A percentile compares a stretch with the other conserved stretches of the same genome.
Evolutionary conservation across 208 protist species (phyloP).

Genomic region (Kentomonas sorsogonicus): DNA sequence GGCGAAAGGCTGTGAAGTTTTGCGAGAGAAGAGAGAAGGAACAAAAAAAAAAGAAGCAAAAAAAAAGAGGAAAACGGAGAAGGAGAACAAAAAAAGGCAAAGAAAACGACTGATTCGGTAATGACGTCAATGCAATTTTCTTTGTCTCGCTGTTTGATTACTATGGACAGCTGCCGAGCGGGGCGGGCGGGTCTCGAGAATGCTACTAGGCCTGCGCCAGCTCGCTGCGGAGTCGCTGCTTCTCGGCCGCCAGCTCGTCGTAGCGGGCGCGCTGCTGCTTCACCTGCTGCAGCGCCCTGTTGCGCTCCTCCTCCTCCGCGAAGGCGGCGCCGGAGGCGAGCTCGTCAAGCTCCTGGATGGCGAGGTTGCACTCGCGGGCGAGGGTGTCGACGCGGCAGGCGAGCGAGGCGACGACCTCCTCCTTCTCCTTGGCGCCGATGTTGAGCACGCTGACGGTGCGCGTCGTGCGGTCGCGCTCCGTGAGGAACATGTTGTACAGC

Average conservation of each 20-base stretch:
- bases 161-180: no score
- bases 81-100: slow-evolving; percentile 4
- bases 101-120: no score
- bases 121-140: no score
- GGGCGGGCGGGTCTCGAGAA: no score
- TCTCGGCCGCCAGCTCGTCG: slow-evolving; percentile 37
- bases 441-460: slow-evolving; percentile 65
- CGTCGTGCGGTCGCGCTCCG: slow-evolving; percentile 63
- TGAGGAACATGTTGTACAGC: slow-evolving; percentile 78
- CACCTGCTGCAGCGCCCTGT: slow-evolving; percentile 65
- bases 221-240: slow-evolving; percentile 21
- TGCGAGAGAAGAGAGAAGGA: slow-evolving; percentile 1
- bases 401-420: slow-evolving; percentile 65
- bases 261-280: slow-evolving; percentile 64
- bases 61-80: slow-evolving; percentile 12
- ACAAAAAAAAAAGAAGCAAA: slow-evolving; percentile 8
- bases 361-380: slow-evolving; percentile 45
- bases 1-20: no score
- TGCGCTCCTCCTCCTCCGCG: slow-evolving; percentile 64
- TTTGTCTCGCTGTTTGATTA: not conserved
- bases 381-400: slow-evolving; percentile 45
- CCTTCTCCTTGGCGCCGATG: slow-evolving; percentile 67
- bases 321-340: slow-evolving; percentile 51
- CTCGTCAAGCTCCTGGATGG: slow-evolving; percentile 73
- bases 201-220: not conserved